These are phyloP conservation scores for Rosa rugosa DNA, from an alignment of 306 rosid genomes.

Conservation along the genomic window DNA sequence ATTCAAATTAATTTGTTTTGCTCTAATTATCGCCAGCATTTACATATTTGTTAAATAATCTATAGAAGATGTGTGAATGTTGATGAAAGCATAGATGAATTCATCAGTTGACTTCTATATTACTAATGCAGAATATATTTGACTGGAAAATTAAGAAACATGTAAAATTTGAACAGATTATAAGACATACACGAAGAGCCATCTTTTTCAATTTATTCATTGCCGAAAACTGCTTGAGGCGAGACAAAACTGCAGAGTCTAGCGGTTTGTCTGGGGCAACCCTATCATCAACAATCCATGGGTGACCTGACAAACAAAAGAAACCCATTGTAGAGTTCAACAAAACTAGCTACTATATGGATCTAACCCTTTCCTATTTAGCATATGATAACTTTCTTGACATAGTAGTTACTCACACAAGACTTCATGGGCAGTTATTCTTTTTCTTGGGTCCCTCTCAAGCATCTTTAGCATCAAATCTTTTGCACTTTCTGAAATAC, in stretches of 20 bases:
- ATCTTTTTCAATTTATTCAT: constrained; percentile 89
- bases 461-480: constrained; percentile 72
- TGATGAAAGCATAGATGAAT: neutral
- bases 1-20: neutral
- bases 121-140: neutral
- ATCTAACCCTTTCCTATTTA: constrained; percentile 10
- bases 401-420: constrained; percentile 51
- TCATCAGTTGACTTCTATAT: neutral
- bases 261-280: constrained; percentile 88
- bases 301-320: constrained; percentile 58
- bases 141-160: constrained; percentile 15
- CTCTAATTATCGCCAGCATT: neutral
- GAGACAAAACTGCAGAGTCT: constrained; percentile 88
- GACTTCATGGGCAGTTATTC: constrained; percentile 86
- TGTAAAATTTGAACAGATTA: neutral
- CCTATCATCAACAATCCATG: constrained; percentile 84
- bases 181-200: constrained; percentile 69
- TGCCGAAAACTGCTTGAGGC: constrained; percentile 86
- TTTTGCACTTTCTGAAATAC: constrained; percentile 74
- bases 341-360: constrained; percentile 1
- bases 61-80: neutral
- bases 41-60: neutral
- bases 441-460: constrained; percentile 64
- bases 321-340: constrained; percentile 20
- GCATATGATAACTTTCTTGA: neutral